A percentile compares a stretch with the other conserved stretches of the same genome.
Conservation (phyloP, 768 basidiomycete species). For the Mycena capillaripes region DNA sequence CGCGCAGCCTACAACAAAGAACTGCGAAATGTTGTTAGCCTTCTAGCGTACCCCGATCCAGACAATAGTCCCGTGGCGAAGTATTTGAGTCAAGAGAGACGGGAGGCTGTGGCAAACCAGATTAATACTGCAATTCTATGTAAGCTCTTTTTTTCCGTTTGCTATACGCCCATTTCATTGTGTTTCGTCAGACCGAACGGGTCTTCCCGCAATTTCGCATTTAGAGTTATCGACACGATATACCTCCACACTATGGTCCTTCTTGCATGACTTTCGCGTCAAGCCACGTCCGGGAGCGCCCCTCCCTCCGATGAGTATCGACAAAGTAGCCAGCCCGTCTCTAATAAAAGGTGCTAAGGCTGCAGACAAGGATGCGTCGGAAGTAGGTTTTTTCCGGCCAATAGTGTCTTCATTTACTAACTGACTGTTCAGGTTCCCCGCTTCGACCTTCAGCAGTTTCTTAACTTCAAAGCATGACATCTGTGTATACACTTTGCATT, state of each 20-base stretch:
- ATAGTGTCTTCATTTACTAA: neutral
- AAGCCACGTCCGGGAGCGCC: constrained; percentile 59
- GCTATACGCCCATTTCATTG: neutral
- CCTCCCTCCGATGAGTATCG: constrained; percentile 53
- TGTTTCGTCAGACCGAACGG: constrained; percentile 60
- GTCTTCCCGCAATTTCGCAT: constrained; percentile 67
- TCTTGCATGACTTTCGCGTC: constrained; percentile 63
- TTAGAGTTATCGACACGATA: constrained; percentile 78
- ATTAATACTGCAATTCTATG: constrained; percentile 89
- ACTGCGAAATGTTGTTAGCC: constrained; percentile 78
- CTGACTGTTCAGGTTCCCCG: constrained; percentile 51
- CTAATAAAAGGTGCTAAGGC: constrained; percentile 36
- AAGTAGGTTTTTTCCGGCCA: constrained; percentile 52
- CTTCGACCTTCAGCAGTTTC: constrained; percentile 69
- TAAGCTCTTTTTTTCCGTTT: constrained; percentile 45
- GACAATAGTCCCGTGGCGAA: constrained; percentile 81
- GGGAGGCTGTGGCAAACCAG: constrained; percentile 89
- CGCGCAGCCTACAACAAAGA: constrained; percentile 76
- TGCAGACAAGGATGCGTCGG: constrained; percentile 51
- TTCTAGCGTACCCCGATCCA: constrained; percentile 88
- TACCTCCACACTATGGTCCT: constrained; percentile 72
- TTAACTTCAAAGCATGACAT: constrained; percentile 62
- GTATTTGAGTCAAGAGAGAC: constrained; percentile 82
- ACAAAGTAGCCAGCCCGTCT: constrained; percentile 34
- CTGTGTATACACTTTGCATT: constrained; percentile 39